phyloP scores from a whole-genome alignment of 345 rosid genomes.

The Reutealis trisperma region DNA sequence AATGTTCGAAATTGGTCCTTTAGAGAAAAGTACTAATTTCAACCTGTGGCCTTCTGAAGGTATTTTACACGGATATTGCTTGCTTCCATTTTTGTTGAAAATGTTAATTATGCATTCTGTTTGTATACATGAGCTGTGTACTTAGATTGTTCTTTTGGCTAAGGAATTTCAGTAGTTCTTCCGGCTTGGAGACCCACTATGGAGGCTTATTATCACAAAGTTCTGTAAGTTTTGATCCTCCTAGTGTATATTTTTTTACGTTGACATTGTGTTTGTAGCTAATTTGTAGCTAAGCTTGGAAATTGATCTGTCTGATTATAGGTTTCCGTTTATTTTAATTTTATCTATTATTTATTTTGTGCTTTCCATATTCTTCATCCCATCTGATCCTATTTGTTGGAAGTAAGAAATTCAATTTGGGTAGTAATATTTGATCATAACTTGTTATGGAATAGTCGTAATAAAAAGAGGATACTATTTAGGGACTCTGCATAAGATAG shows the following conservation, averaged over 20 bases:
- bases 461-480: not conserved
- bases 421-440: not conserved
- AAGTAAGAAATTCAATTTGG: not conserved
- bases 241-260: not conserved
- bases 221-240: slow-evolving; percentile 46
- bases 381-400: not conserved
- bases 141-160: slow-evolving; percentile 13
- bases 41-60: slow-evolving; percentile 81
- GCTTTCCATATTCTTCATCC: not conserved
- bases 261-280: not conserved
- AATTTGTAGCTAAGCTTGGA: not conserved
- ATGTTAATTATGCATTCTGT: not conserved
- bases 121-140: not conserved
- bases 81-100: not conserved
- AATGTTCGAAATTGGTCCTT: slow-evolving; percentile 70
- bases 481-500: not conserved
- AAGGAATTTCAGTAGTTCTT: slow-evolving; percentile 52
- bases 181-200: slow-evolving; percentile 67
- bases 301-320: not conserved
- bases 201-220: slow-evolving; percentile 51
- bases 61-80: slow-evolving; percentile 11
- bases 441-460: not conserved
- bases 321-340: not conserved
- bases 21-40: slow-evolving; percentile 31
- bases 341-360: not conserved